Evolutionary conservation across 1,139 yeast species (phyloP), one percentile per base, ranked within the genome.

Genomic region (Hansenula sp.): DNA sequence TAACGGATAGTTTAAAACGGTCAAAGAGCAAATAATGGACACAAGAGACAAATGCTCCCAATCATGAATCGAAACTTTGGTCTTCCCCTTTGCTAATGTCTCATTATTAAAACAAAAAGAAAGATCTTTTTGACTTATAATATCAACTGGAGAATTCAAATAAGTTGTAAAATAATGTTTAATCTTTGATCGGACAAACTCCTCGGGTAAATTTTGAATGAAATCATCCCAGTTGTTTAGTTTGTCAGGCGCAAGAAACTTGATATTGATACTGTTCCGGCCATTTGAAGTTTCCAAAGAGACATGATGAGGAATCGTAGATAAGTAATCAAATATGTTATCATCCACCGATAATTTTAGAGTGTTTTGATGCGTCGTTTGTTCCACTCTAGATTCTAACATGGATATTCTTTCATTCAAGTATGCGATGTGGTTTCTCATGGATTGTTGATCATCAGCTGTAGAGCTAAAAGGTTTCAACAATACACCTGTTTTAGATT

Each of bases 1-100:
- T 9, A 37, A 33, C 2, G 53, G 58, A 40, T 49, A 51, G 32
- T 47, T 49, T 1, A 54, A 34, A 8, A 51, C 35, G 0, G 52
- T 40, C 3, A 54, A 39, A 0, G 55, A 47, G 7, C 44, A 39
- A 5, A 54, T 39, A 19, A 54, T 54, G 4, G 53, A 25, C 2
- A 50, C 17, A 11, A 54, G 32, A 2, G 55, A 46, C 8, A 54
- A 28, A 11, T 33, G 39, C 21, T 54, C 54, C 52, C 55, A 51
- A 33, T 54, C 52, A 1, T 45, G 29, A 10, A 24, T 5, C 2
- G 33, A 36, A 3, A 27, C 13, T 6, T 27, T 10, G 8, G 5
- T 4, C 8, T 27, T 19, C 1, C 25, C 18, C n/a, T 13, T 28
- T 4, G 40, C 36, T 1, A 16, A 25, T n/a, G 5, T 10, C n/a